Evolutionary conservation across 257 asterid species (phyloP).

Genomic region (Ilex asprella): DNA sequence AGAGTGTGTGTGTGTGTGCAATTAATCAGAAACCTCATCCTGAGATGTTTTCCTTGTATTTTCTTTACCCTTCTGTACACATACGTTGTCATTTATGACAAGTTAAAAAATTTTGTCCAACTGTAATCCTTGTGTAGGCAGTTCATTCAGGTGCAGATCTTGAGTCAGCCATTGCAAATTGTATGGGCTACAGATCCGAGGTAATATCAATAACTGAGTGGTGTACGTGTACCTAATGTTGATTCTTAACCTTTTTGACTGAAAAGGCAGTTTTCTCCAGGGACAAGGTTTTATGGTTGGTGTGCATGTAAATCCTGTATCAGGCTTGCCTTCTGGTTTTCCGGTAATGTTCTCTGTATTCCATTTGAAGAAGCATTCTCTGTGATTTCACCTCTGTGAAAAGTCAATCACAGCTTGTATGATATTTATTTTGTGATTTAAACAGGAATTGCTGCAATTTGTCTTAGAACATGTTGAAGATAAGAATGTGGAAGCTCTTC

Average conservation of each 20-base stretch:
- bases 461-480: constrained; percentile 77
- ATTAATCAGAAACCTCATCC: no score
- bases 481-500: constrained; percentile 80
- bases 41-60: no score
- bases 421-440: constrained; percentile 6
- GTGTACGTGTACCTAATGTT: constrained; percentile 4
- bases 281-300: constrained; percentile 99
- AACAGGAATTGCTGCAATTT: constrained; percentile 82
- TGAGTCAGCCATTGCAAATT: constrained; percentile 85
- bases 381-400: neutral
- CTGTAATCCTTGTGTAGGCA: constrained; percentile 53
- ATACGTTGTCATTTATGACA: no score
- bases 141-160: constrained; percentile 99
- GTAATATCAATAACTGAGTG: constrained; percentile 31
- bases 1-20: no score
- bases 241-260: constrained; percentile 12
- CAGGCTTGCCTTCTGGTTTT: constrained; percentile 92
- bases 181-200: constrained; percentile 91
- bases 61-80: no score
- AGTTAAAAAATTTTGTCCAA: neutral
- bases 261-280: constrained; percentile 35
- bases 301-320: constrained; percentile 86
- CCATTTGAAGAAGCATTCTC: constrained; percentile 5
- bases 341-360: constrained; percentile 40
- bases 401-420: neutral